These are phyloP conservation scores for Platanthera guangdongensis DNA, from an alignment of 106 monocot species.

Conservation along the genomic window DNA sequence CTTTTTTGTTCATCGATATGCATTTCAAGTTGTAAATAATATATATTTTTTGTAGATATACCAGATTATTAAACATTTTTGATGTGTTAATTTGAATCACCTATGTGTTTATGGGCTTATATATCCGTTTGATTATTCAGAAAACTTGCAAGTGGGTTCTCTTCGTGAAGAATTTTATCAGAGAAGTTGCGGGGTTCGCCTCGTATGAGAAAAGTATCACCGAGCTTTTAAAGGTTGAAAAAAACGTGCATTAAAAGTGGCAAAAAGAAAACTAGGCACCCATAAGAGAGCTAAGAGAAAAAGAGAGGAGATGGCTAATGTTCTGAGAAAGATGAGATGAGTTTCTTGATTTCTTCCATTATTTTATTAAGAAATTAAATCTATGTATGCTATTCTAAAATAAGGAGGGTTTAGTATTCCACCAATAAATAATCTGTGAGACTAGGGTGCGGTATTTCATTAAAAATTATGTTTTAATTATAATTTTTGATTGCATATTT, in stretches of 20 bases:
- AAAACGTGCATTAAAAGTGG: conserved; percentile 33
- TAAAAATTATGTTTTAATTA: too few relatives aligned
- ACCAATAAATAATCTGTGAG: too few relatives aligned
- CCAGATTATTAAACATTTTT: not conserved
- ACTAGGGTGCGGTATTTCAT: too few relatives aligned
- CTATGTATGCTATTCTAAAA: too few relatives aligned
- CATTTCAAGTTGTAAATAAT: too few relatives aligned
- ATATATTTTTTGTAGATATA: too few relatives aligned
- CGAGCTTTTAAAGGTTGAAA: conserved; percentile 32
- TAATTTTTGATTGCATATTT: too few relatives aligned
- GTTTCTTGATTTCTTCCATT: not conserved
- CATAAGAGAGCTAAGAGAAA: conserved; percentile 38
- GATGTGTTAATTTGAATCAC: not conserved
- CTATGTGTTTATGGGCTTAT: not conserved
- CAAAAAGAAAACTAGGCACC: conserved; percentile 31
- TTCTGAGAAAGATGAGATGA: conserved; percentile 32
- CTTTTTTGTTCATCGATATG: too few relatives aligned
- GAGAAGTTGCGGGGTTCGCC: conserved; percentile 40
- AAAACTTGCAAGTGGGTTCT: conserved; percentile 31
- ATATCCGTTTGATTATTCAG: conserved; percentile 4
- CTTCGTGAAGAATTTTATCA: conserved; percentile 36
- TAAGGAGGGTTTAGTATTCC: too few relatives aligned
- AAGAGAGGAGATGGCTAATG: conserved; percentile 37
- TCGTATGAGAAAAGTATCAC: conserved; percentile 41
- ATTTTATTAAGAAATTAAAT: not conserved